These are phyloP conservation scores for Liquidambar formosana DNA, from an alignment of 164 flowering plant genomes.

Conservation along the genomic window DNA sequence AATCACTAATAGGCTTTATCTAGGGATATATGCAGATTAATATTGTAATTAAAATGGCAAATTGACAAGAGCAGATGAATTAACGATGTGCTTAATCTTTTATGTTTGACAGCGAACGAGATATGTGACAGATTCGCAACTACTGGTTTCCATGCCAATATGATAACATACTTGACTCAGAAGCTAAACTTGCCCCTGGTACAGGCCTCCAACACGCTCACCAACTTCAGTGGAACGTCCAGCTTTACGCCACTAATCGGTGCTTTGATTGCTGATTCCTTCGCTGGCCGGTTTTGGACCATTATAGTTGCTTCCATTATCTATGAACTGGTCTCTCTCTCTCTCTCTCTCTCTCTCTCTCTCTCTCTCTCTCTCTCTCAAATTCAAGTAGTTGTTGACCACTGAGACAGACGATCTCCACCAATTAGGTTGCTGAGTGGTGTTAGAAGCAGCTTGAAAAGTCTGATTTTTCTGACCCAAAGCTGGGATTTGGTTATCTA, in stretches of 20 bases:
- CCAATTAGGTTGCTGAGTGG: no score
- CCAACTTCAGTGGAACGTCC: conserved; percentile 56
- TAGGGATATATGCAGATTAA: no score
- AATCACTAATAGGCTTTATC: not conserved
- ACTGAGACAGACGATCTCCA: no score
- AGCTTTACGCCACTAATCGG: conserved; percentile 65
- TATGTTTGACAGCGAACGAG: conserved; percentile 51
- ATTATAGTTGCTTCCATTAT: conserved; percentile 46
- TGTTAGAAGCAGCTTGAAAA: no score
- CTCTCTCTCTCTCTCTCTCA: conserved; percentile 1
- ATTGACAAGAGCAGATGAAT: not conserved
- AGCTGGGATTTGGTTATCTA: no score
- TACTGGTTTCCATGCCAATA: conserved; percentile 59
- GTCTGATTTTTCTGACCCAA: no score
- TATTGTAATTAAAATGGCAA: not conserved
- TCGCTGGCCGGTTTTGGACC: conserved; percentile 65
- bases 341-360: conserved; percentile 13
- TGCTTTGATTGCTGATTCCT: conserved; percentile 64
- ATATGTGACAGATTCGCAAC: conserved; percentile 59
- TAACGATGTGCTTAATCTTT: not conserved
- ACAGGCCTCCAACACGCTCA: conserved; percentile 60
- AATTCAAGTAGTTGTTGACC: not conserved
- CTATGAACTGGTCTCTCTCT: conserved; percentile 48
- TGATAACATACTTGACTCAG: conserved; percentile 68
- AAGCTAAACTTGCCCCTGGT: conserved; percentile 67